Evolutionary conservation across 331 rosid species (phyloP).

Genomic region (Malus hybrid): DNA sequence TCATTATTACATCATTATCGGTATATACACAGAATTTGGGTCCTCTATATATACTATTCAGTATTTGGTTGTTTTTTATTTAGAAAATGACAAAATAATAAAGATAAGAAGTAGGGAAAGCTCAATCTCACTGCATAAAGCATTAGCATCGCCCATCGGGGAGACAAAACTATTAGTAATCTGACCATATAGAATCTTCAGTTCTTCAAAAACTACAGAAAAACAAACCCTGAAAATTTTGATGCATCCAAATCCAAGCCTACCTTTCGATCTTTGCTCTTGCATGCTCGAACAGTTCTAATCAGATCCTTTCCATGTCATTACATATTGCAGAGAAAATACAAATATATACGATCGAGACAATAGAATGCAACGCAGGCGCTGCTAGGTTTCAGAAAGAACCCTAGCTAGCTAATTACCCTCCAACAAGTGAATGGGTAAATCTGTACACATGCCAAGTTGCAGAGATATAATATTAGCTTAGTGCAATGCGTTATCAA

Average conservation of each 20-base stretch:
- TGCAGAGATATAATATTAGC: background rate
- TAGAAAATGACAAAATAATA: constrained; percentile 51
- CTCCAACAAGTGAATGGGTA: background rate
- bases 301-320: constrained; percentile 44
- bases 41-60: too few species aligned
- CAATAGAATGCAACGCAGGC: background rate
- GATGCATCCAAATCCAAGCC: background rate
- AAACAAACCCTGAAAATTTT: constrained; percentile 21
- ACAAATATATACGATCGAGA: background rate
- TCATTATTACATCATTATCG: too few species aligned
- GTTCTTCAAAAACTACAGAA: constrained; percentile 46
- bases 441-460: background rate
- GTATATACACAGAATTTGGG: too few species aligned
- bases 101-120: constrained; percentile 46
- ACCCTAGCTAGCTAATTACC: background rate
- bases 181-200: constrained; percentile 60
- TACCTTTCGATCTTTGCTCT: constrained; percentile 31
- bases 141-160: constrained; percentile 16
- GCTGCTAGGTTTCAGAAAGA: background rate
- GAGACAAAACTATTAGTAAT: constrained; percentile 42
- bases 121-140: constrained; percentile 71
- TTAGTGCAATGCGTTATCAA: background rate
- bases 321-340: background rate
- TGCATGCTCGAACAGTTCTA: constrained; percentile 50
- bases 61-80: background rate